Evolutionary conservation across 306 rosid species (phyloP), one percentile per base, ranked within the genome.

Genomic region (Alnus rubra): DNA sequence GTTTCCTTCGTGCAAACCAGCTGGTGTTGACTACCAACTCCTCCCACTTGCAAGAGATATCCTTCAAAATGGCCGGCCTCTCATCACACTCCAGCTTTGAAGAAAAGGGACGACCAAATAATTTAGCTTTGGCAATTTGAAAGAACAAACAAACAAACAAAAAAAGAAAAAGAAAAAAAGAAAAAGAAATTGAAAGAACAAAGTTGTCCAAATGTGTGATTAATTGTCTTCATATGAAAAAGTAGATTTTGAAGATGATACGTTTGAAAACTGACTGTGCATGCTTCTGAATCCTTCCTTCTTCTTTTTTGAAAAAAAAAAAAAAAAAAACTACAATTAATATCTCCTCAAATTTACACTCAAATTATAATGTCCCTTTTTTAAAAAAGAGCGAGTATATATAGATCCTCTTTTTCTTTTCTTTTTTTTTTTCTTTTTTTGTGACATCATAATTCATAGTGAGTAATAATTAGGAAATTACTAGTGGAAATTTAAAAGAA

Each of bases 1-100:
- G 71, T 64, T 35, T 35, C 71, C 19, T 15, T 7, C 15, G 47
- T 65, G 71, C 71, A 15, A 18, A 37, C 71, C 71, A 65, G 71
- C 71, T 65, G 49, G 71, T 4, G 48, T 37, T 23, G 48, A 65
- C 71, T 51, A 11, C 7, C 4, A 53, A 14, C 9, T 19, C 48
- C 28, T 23, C 28, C 28, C 70, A 64, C 69, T 64, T 15, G 12
- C 49, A 11, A 37, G 19, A 33, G 37, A 8, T 60, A 56, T n/a
- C 28, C 28, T 23, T 56, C 39, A 28, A 51, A 59, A 60, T 31
- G 28, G 28, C 28, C 2, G 39, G 12, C 39, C 67, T 60, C 39
- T 11, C 7, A 60, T 60, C 39, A 60, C 39, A 60, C 49, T 15
- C 49, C 71, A 65, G 30, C 71, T 65, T 65, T 37, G 2, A 33